phyloP scores from a whole-genome alignment of 768 basidiomycete genomes.

The Pleurotus sapidus region DNA sequence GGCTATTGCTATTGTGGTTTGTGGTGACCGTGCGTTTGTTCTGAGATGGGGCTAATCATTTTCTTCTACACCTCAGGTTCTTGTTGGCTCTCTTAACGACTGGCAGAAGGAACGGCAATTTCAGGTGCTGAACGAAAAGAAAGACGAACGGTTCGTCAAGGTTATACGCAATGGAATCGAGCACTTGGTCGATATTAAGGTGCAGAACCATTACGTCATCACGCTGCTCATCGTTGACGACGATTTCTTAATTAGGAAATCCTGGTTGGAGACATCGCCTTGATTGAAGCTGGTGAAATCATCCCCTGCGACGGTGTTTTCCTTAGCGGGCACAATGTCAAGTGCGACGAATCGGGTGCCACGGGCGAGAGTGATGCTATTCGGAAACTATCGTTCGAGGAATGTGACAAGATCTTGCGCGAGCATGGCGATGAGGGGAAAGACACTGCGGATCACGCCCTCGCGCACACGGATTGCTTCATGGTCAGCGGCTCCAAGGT shows the following conservation, averaged over 20 bases:
- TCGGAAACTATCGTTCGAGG: constrained; percentile 77
- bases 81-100: constrained; percentile 94
- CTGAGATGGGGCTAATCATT: neutral
- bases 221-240: constrained; percentile 14
- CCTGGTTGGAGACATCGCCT: constrained; percentile 89
- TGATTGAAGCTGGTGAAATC: constrained; percentile 94
- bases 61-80: constrained; percentile 40
- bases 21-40: constrained; percentile 16
- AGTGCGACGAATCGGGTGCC: constrained; percentile 94
- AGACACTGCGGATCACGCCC: constrained; percentile 8
- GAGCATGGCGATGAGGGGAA: constrained; percentile 12
- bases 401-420: constrained; percentile 47
- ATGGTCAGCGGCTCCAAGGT: constrained; percentile 91
- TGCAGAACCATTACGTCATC: constrained; percentile 22
- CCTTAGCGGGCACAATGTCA: constrained; percentile 87
- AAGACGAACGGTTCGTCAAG: constrained; percentile 90
- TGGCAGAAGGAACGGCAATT: constrained; percentile 99
- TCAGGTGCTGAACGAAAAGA: constrained; percentile 86
- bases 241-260: constrained; percentile 59
- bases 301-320: constrained; percentile 96
- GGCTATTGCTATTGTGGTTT: constrained; percentile 71
- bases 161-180: constrained; percentile 74
- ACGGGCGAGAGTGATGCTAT: constrained; percentile 98
- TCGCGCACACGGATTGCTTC: constrained; percentile 84
- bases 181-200: constrained; percentile 78